A percentile compares a stretch with the other conserved stretches of the same genome.
phyloP scores from a whole-genome alignment of 78 protist species.

The Mantamonas sphyraenae region DNA sequence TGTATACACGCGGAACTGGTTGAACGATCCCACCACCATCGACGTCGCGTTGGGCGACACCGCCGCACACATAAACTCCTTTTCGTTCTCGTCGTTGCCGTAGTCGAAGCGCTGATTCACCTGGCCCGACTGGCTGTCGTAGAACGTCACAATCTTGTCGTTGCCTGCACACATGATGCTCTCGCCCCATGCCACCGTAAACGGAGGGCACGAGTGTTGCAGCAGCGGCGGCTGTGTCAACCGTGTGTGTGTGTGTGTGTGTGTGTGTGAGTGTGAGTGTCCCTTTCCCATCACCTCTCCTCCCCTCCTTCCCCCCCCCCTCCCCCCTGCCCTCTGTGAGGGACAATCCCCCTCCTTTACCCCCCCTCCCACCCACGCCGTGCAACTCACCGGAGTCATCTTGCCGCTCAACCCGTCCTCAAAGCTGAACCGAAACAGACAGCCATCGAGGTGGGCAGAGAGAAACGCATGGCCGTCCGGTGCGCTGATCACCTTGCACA shows the following conservation, averaged over 20 bases:
- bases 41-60: conserved; percentile 60
- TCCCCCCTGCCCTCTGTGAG: too few species aligned
- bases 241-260: background rate
- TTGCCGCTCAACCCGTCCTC: too few species aligned
- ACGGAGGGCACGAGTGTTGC: conserved; percentile 39
- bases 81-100: conserved; percentile 13
- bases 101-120: conserved; percentile 45
- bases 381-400: too few species aligned
- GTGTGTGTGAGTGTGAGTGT: too few species aligned
- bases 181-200: conserved; percentile 61
- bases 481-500: background rate
- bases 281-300: too few species aligned
- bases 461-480: conserved; percentile 6
- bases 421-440: background rate
- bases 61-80: conserved; percentile 34
- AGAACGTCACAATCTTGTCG: conserved; percentile 15
- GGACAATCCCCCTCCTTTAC: too few species aligned
- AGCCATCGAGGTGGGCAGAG: conserved; percentile 26
- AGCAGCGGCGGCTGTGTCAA: conserved; percentile 5
- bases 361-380: too few species aligned
- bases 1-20: conserved; percentile 38
- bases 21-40: conserved; percentile 46
- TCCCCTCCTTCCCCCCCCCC: too few species aligned
- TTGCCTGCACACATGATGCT: conserved; percentile 46
- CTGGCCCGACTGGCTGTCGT: background rate